Conservation (phyloP, 352 stramenopile genomes). For the Phytophthora megakarya region DNA sequence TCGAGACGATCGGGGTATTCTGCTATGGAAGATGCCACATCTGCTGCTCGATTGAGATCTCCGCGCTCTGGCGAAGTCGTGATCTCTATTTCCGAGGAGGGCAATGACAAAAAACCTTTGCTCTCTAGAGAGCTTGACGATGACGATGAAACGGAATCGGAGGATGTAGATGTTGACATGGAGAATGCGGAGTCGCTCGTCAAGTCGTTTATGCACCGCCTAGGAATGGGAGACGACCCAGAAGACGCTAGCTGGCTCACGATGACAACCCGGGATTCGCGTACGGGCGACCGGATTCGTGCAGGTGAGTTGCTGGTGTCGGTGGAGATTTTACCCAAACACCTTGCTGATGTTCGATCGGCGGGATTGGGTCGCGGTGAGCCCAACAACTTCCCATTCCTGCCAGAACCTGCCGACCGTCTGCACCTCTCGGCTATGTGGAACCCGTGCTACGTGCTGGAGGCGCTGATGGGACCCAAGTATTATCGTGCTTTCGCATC, state of each 20-base stretch:
- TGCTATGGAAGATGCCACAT: slow-evolving; percentile 32
- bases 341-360: slow-evolving; percentile 56
- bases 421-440: slow-evolving; percentile 81
- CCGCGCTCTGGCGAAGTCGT: slow-evolving; percentile 28
- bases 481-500: slow-evolving; percentile 75
- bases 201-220: slow-evolving; percentile 72
- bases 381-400: slow-evolving; percentile 80
- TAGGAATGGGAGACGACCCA: slow-evolving; percentile 79
- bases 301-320: slow-evolving; percentile 73
- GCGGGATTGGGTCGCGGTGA: slow-evolving; percentile 77
- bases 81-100: slow-evolving; percentile 34
- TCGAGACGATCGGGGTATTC: slow-evolving; percentile 30
- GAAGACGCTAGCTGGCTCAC: slow-evolving; percentile 81
- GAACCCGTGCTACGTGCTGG: slow-evolving; percentile 82
- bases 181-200: slow-evolving; percentile 72
- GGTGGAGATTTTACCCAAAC: slow-evolving; percentile 73
- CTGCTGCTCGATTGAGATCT: slow-evolving; percentile 22
- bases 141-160: slow-evolving; percentile 31
- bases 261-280: slow-evolving; percentile 65
- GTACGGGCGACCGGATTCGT: slow-evolving; percentile 58
- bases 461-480: slow-evolving; percentile 77
- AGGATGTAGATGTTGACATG: slow-evolving; percentile 45
- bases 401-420: slow-evolving; percentile 74
- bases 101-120: slow-evolving; percentile 30
- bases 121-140: slow-evolving; percentile 29